Evolutionary conservation across 2,329 filamentous ascomycete species (phyloP).

Genomic region (Cytospora schulzeri): DNA sequence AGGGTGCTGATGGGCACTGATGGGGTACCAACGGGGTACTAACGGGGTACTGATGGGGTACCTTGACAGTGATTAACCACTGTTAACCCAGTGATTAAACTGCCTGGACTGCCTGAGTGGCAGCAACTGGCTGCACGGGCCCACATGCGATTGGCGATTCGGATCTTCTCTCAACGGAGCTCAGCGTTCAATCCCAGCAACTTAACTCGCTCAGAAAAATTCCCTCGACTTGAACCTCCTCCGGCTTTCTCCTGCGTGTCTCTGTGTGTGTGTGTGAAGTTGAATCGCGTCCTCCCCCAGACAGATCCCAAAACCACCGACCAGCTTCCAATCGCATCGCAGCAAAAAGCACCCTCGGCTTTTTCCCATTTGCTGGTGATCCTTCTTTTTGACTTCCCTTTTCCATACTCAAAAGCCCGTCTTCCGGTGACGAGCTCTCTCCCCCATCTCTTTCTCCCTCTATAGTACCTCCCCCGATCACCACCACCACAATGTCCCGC

Average conservation of each 20-base stretch:
- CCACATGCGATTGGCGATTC: slow-evolving; percentile 18
- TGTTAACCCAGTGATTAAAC: too few species aligned
- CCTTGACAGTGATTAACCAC: not conserved
- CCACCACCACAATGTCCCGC: slow-evolving; percentile 43
- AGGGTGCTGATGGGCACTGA: not conserved
- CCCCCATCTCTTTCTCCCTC: slow-evolving; percentile 4
- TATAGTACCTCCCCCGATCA: not conserved
- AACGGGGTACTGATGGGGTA: too few species aligned
- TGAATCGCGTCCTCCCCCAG: not conserved
- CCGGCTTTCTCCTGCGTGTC: slow-evolving; percentile 7
- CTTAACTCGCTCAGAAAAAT: slow-evolving; percentile 18
- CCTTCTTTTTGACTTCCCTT: not conserved
- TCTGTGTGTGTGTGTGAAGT: not conserved
- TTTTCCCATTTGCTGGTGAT: not conserved
- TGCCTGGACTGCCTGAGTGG: slow-evolving; percentile 1
- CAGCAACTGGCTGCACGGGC: slow-evolving; percentile 6
- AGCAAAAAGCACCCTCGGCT: not conserved
- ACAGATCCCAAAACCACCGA: not conserved
- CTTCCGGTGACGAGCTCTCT: not conserved
- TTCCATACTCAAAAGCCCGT: not conserved
- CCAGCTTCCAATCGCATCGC: slow-evolving; percentile 4
- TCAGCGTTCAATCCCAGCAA: slow-evolving; percentile 11
- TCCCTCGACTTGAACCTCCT: slow-evolving; percentile 22
- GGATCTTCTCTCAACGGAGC: slow-evolving; percentile 20
- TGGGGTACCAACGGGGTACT: slow-evolving; percentile 5